These are phyloP conservation scores for Tritrichomonas foetus DNA, from an alignment of 208 protist genomes.

Conservation along the genomic window DNA sequence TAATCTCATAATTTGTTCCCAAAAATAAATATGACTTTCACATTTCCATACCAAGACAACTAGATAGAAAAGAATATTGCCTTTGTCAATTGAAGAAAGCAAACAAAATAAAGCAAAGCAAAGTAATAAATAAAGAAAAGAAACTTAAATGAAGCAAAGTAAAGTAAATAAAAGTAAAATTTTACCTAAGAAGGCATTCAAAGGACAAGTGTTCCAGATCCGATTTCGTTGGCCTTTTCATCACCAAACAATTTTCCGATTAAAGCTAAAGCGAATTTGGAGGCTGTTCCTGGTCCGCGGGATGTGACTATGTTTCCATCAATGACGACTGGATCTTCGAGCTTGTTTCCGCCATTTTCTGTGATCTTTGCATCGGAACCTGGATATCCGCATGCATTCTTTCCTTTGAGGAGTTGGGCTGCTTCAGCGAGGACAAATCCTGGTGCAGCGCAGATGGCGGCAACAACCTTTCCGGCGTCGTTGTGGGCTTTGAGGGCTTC, in stretches of 20 bases:
- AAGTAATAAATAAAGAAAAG: too few species aligned
- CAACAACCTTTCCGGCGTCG: not conserved
- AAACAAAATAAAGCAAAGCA: too few species aligned
- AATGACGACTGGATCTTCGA: not conserved
- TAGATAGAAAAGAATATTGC: too few species aligned
- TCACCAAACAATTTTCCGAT: not conserved
- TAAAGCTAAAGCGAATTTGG: not conserved
- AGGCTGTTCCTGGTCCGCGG: not conserved
- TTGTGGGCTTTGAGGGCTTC: not conserved
- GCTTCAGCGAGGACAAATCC: slow-evolving; percentile 18
- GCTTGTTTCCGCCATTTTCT: not conserved
- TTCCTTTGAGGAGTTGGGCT: not conserved
- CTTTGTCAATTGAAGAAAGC: too few species aligned
- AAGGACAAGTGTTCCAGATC: not conserved
- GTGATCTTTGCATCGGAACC: not conserved
- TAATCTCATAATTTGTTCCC: too few species aligned
- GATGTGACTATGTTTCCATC: slow-evolving; percentile 34
- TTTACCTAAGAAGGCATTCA: too few species aligned
- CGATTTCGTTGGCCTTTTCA: not conserved
- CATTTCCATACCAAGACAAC: too few species aligned
- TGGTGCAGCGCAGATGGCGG: slow-evolving; percentile 16
- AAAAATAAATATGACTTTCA: too few species aligned
- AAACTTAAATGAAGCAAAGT: too few species aligned
- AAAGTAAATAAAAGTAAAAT: too few species aligned
- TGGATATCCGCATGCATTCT: not conserved